These are phyloP conservation scores for Tetrapisispora taiwanensis DNA, from an alignment of 805 yeast genomes.

Conservation along the genomic window DNA sequence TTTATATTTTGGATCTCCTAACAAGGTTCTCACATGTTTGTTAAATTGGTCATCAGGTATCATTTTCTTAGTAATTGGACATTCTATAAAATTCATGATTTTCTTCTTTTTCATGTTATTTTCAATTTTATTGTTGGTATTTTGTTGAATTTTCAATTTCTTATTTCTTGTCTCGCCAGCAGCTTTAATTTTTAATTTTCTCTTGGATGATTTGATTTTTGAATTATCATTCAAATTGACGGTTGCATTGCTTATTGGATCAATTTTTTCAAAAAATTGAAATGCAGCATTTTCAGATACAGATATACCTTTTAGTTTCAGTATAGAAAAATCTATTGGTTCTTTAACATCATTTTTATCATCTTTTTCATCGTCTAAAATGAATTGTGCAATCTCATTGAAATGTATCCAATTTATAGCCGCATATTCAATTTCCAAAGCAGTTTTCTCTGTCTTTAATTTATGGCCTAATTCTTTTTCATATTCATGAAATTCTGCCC, in stretches of 20 bases:
- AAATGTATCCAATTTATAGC: conserved; percentile 86
- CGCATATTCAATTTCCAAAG: conserved; percentile 46
- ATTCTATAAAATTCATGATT: conserved; percentile 34
- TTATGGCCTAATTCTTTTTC: conserved; percentile 30
- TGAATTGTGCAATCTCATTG: conserved; percentile 53
- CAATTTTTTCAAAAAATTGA: conserved; percentile 1
- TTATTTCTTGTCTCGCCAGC: conserved; percentile 59
- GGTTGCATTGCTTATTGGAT: neutral
- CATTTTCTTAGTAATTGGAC: conserved; percentile 70
- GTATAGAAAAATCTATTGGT: conserved; percentile 40
- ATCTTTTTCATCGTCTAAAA: conserved; percentile 27
- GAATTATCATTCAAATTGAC: neutral
- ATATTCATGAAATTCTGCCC: conserved; percentile 46
- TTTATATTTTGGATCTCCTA: conserved; percentile 70
- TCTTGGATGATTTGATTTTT: conserved; percentile 30
- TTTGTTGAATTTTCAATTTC: conserved; percentile 6
- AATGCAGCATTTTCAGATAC: neutral
- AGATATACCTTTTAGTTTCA: conserved; percentile 8
- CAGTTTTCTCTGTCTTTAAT: conserved; percentile 28
- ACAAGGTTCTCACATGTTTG: conserved; percentile 55
- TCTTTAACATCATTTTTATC: conserved; percentile 41
- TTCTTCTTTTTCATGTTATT: neutral
- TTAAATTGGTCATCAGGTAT: conserved; percentile 64
- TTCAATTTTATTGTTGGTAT: neutral
- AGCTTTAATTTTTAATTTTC: conserved; percentile 41